A percentile compares a stretch with the other conserved stretches of the same genome.
Conservation (phyloP, 2,329 filamentous ascomycete species). For the Erysiphe neolycopersici region DNA sequence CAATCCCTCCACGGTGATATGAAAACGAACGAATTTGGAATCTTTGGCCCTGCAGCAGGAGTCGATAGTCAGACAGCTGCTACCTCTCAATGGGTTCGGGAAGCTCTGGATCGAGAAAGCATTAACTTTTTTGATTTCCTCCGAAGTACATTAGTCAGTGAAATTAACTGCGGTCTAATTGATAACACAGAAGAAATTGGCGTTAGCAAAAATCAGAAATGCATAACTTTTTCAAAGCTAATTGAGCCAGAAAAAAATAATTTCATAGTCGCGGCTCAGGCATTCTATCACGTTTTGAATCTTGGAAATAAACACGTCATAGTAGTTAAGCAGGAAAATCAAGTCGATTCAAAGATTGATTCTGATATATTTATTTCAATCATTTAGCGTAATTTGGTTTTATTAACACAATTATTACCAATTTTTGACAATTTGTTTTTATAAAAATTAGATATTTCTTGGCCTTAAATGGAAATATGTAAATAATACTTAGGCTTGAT, state of each 20-base stretch:
- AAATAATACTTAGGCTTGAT: no score
- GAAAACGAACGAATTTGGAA: constrained; percentile 17
- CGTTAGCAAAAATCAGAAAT: neutral
- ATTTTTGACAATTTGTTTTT: no score
- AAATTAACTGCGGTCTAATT: constrained; percentile 11
- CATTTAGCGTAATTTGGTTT: neutral
- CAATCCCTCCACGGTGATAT: neutral
- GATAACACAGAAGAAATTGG: constrained; percentile 3
- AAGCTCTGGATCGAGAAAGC: constrained; percentile 28
- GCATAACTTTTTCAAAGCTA: constrained; percentile 15
- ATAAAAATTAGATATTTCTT: no score
- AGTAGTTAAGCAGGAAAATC: constrained; percentile 26
- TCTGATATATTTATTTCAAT: neutral
- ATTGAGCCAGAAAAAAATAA: constrained; percentile 28
- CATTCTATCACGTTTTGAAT: constrained; percentile 45
- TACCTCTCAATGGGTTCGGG: constrained; percentile 21
- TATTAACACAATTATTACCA: no score
- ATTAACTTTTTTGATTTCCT: constrained; percentile 37
- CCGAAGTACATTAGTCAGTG: constrained; percentile 17
- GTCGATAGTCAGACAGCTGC: constrained; percentile 23
- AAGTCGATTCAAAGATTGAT: neutral
- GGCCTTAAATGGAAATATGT: no score
- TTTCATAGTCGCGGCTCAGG: constrained; percentile 40
- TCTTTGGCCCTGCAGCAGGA: constrained; percentile 15
- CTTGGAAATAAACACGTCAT: constrained; percentile 41